These are phyloP conservation scores for Paraurostyla sp. DNA, from an alignment of 73 alveolate species.

Conservation along the genomic window DNA sequence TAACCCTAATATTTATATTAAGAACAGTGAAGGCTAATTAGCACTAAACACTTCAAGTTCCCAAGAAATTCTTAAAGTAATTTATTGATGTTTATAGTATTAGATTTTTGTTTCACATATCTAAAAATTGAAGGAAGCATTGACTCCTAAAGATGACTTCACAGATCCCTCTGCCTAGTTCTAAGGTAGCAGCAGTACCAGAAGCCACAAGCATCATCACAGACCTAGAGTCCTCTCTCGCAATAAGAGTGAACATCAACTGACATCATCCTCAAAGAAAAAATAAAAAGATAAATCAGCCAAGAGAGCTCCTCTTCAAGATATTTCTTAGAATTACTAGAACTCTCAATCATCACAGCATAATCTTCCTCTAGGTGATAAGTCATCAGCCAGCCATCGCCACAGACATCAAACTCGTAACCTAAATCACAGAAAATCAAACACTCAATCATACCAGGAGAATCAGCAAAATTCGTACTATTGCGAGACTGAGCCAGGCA, in stretches of 20 bases:
- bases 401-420: too few species aligned
- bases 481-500: not conserved
- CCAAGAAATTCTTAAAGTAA: slow-evolving; percentile 27
- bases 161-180: not conserved
- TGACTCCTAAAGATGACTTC: not conserved
- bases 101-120: slow-evolving; percentile 38
- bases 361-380: too few species aligned
- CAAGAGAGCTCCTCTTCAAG: slow-evolving; percentile 10
- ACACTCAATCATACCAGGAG: too few species aligned
- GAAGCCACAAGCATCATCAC: not conserved
- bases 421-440: too few species aligned
- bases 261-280: slow-evolving; percentile 1
- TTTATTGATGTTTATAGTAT: not conserved
- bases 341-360: too few species aligned
- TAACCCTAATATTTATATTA: slow-evolving; percentile 24
- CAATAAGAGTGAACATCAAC: slow-evolving; percentile 6
- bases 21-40: slow-evolving; percentile 11
- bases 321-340: not conserved
- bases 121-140: not conserved
- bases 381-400: too few species aligned
- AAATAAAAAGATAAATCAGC: not conserved
- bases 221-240: not conserved
- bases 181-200: not conserved
- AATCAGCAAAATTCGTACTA: too few species aligned
- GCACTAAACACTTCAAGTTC: slow-evolving; percentile 13